Conservation (phyloP, 1,284 basidiomycete genomes). For the Ganoderma sinense region DNA sequence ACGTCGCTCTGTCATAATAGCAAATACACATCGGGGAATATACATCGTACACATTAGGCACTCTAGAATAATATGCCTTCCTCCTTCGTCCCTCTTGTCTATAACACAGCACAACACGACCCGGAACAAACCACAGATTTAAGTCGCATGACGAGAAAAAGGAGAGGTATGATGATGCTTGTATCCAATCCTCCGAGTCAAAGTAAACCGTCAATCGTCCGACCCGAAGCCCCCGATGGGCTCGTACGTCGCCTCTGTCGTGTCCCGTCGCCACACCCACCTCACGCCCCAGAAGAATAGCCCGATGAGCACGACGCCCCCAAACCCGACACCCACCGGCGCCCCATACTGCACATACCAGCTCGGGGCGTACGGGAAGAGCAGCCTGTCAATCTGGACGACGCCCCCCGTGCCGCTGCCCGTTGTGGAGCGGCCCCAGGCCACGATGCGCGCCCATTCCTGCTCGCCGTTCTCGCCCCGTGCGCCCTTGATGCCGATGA, state of each 20-base stretch:
- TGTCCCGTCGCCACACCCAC: constrained; percentile 71
- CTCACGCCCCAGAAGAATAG: constrained; percentile 78
- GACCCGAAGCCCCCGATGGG: constrained; percentile 80
- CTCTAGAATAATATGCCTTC: constrained; percentile 5
- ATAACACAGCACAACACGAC: constrained; percentile 4
- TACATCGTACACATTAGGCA: constrained; percentile 27
- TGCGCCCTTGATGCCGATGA: constrained; percentile 84
- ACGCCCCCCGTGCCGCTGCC: constrained; percentile 82
- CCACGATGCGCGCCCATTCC: constrained; percentile 82
- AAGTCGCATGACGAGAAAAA: background rate
- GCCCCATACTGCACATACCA: constrained; percentile 81
- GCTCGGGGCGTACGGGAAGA: constrained; percentile 87
- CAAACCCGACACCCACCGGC: constrained; percentile 62
- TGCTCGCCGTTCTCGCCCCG: constrained; percentile 74
- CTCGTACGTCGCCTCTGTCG: constrained; percentile 85
- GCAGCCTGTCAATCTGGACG: constrained; percentile 84
- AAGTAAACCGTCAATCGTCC: constrained; percentile 45
- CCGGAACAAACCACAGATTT: background rate
- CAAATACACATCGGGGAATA: constrained; percentile 16
- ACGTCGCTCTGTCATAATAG: constrained; percentile 3
- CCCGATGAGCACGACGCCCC: constrained; percentile 66
- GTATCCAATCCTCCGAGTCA: background rate
- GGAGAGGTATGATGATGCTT: background rate
- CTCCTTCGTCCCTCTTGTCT: constrained; percentile 8
- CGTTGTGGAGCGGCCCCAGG: constrained; percentile 85